Evolutionary conservation across 1,284 basidiomycete species (phyloP).

Genomic region (Naganishia sp.): DNA sequence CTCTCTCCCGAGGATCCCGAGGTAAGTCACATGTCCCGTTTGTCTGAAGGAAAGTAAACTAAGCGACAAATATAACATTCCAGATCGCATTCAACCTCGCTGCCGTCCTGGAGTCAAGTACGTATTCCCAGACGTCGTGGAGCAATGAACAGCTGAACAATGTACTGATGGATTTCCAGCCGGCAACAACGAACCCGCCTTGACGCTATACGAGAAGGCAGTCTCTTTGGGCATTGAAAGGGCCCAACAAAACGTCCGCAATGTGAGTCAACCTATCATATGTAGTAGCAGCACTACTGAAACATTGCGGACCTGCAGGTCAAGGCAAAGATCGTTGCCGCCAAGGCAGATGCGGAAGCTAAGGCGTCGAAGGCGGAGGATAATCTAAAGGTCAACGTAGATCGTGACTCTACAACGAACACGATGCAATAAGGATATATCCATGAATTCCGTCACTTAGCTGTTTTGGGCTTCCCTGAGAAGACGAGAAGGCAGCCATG

Average conservation of each 20-base stretch:
- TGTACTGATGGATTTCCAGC: slow-evolving; percentile 36
- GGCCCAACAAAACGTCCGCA: slow-evolving; percentile 51
- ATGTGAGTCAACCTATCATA: slow-evolving; percentile 30
- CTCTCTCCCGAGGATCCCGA: slow-evolving; percentile 90
- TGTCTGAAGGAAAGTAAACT: no score
- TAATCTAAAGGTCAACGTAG: neutral
- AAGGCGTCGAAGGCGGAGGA: slow-evolving; percentile 4
- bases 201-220: slow-evolving; percentile 51
- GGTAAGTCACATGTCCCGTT: slow-evolving; percentile 36
- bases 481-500: no score
- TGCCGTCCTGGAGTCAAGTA: slow-evolving; percentile 53
- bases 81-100: slow-evolving; percentile 35
- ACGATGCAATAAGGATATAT: slow-evolving; percentile 5
- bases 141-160: slow-evolving; percentile 1
- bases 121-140: slow-evolving; percentile 32
- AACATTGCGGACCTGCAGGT: slow-evolving; percentile 29
- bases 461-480: neutral
- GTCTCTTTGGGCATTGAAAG: slow-evolving; percentile 50
- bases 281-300: neutral
- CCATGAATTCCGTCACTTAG: neutral
- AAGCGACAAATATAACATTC: neutral
- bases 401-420: neutral
- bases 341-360: slow-evolving; percentile 32
- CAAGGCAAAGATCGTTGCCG: slow-evolving; percentile 47
- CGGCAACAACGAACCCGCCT: slow-evolving; percentile 48